Percentiles rank a stretch among this genome's conserved stretches.
Conservation (phyloP, 495 filamentous ascomycete genomes). For the Aspergillus asperescens region DNA sequence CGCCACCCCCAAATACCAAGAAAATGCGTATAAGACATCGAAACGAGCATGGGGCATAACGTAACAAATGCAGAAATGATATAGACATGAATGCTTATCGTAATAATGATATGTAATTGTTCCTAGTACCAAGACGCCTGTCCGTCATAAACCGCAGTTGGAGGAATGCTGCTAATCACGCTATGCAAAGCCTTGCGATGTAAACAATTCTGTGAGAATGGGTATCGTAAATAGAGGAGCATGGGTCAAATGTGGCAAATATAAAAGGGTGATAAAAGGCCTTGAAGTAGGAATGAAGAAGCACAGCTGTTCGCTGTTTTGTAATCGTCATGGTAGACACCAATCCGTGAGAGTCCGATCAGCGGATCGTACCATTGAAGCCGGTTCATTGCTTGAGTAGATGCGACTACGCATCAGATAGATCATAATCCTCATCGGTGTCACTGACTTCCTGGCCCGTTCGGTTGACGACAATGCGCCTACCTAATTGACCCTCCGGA, state of each 20-base stretch:
- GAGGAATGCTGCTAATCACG: constrained; percentile 38
- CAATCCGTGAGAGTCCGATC: neutral
- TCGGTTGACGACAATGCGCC: constrained; percentile 71
- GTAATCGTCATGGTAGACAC: neutral
- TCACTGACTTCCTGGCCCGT: constrained; percentile 44
- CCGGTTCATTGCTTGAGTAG: neutral
- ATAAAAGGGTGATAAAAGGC: constrained; percentile 2
- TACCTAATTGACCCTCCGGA: constrained; percentile 67
- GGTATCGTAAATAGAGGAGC: constrained; percentile 25
- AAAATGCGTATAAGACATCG: constrained; percentile 9
- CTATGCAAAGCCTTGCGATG: constrained; percentile 41
- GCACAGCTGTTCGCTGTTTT: neutral
- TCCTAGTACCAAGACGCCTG: constrained; percentile 32
- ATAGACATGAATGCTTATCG: constrained; percentile 11
- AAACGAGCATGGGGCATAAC: constrained; percentile 6
- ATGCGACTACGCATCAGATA: constrained; percentile 30
- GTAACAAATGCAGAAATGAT: neutral
- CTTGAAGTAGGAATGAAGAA: neutral
- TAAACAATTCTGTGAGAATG: constrained; percentile 19
- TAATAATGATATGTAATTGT: constrained; percentile 12
- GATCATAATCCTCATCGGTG: constrained; percentile 40
- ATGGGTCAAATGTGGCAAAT: constrained; percentile 14
- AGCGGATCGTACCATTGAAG: neutral
- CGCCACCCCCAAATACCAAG: neutral
- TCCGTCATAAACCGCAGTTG: constrained; percentile 35